Evolutionary conservation across 2,329 filamentous ascomycete genomes (phyloP).

Genomic region (Sporothrix variecibatus): DNA sequence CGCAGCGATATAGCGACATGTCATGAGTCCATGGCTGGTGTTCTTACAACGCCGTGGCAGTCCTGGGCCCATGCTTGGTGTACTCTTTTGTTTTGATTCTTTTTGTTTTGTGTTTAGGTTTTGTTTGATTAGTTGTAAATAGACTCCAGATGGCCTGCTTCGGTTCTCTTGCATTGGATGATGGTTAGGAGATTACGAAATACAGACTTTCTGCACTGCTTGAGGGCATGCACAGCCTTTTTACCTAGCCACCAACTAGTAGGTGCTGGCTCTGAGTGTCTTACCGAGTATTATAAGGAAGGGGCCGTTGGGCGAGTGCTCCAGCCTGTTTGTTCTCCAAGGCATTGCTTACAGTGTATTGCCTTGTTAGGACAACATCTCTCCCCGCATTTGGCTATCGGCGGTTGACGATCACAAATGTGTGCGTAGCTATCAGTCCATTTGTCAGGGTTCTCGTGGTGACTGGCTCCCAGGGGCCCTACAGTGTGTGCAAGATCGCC

Average conservation of each 20-base stretch:
- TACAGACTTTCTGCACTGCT: no score
- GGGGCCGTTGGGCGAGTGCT: no score
- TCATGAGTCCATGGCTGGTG: no score
- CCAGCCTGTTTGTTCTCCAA: no score
- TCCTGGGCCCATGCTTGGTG: background rate
- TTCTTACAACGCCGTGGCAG: background rate
- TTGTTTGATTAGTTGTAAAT: conserved; percentile 1
- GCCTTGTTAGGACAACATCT: no score
- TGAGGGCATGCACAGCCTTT: no score
- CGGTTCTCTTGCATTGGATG: background rate
- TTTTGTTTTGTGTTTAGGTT: background rate
- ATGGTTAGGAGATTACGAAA: background rate
- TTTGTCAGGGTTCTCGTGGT: no score
- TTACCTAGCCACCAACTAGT: no score
- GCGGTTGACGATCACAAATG: background rate
- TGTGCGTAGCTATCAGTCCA: background rate
- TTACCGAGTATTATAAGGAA: background rate
- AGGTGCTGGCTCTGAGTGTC: no score
- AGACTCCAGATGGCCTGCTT: conserved; percentile 5
- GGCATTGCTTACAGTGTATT: no score
- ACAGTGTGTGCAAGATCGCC: no score
- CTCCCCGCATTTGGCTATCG: background rate
- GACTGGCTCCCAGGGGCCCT: no score
- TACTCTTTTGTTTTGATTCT: background rate
- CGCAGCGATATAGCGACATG: background rate